phyloP scores from a whole-genome alignment of 1,284 basidiomycete species.

The Rhodofomes roseus region DNA sequence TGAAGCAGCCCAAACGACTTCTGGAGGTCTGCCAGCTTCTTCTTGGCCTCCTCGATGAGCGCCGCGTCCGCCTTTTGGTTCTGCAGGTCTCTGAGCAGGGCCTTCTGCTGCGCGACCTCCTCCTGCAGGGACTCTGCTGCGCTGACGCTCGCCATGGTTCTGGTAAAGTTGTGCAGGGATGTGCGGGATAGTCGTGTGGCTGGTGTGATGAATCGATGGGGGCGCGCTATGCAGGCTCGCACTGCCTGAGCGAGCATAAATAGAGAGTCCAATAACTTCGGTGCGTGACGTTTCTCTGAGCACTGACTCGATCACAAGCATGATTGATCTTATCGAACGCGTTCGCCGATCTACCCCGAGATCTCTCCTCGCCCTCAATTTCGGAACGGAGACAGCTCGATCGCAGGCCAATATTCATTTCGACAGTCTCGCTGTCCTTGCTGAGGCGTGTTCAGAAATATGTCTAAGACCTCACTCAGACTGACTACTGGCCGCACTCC shows the following conservation, averaged over 20 bases:
- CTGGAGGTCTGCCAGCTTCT: slow-evolving; percentile 69
- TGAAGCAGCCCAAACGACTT: slow-evolving; percentile 46
- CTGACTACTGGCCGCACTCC: too few relatives aligned
- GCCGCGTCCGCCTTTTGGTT: slow-evolving; percentile 46
- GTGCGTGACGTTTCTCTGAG: slow-evolving; percentile 4
- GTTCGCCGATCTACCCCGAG: not conserved
- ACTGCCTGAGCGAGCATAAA: slow-evolving; percentile 12
- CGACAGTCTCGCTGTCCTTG: too few relatives aligned
- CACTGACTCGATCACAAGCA: slow-evolving; percentile 11
- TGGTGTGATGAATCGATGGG: slow-evolving; percentile 7
- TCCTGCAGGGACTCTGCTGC: slow-evolving; percentile 14
- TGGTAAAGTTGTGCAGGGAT: not conserved
- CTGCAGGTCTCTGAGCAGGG: slow-evolving; percentile 56
- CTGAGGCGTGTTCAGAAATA: too few relatives aligned
- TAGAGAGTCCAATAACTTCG: slow-evolving; percentile 2
- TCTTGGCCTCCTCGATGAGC: slow-evolving; percentile 59
- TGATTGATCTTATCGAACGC: slow-evolving; percentile 9
- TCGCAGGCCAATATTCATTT: not conserved
- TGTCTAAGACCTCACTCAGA: too few relatives aligned
- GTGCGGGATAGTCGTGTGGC: not conserved
- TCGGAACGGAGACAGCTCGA: not conserved
- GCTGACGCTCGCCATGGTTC: slow-evolving; percentile 13
- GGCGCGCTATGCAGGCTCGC: slow-evolving; percentile 1
- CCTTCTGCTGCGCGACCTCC: slow-evolving; percentile 51
- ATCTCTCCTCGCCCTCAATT: not conserved